Evolutionary conservation across 225 moss, liverwort and hornwort species (phyloP).

Genomic region (Ulota crispa): DNA sequence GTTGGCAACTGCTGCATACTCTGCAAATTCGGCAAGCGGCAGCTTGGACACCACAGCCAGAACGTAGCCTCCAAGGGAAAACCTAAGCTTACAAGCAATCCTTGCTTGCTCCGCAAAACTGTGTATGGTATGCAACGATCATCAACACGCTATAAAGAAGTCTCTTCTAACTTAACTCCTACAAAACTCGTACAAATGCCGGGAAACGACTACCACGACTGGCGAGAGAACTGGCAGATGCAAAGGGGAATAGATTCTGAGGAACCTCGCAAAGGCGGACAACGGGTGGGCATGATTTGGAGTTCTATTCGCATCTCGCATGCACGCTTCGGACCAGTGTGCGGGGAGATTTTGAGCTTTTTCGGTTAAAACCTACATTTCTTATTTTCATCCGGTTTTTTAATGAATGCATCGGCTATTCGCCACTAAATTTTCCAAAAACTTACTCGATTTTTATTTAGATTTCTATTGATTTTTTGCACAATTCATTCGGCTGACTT

Average conservation of each 20-base stretch:
- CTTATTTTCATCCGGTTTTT: no score
- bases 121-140: not conserved
- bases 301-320: not conserved
- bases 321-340: slow-evolving; percentile 15
- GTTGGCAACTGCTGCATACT: not conserved
- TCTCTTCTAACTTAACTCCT: not conserved
- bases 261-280: not conserved
- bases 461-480: no score
- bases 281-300: slow-evolving; percentile 14
- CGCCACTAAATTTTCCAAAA: no score
- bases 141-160: no score
- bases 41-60: not conserved
- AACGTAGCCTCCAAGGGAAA: not conserved
- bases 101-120: not conserved
- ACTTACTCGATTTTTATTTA: no score
- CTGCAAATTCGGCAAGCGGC: not conserved
- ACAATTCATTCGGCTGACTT: no score
- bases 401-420: no score
- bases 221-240: not conserved
- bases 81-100: not conserved
- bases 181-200: not conserved
- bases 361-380: no score
- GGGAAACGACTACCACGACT: not conserved
- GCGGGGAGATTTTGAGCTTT: no score
- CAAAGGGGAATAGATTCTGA: not conserved